Base-by-base conservation (phyloP, 73 alveolate genomes). In the Stentor coeruleus region DNA sequence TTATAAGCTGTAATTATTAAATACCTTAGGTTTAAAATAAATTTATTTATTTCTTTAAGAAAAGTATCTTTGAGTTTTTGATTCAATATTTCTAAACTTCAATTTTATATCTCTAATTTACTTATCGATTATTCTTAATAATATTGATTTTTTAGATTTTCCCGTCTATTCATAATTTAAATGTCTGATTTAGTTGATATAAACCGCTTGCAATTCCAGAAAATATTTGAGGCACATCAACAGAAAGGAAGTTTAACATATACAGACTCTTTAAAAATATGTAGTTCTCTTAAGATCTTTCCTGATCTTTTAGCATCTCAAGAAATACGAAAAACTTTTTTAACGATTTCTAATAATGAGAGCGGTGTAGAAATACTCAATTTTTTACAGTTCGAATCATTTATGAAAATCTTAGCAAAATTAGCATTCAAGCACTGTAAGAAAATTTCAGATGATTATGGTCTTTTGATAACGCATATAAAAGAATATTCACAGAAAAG, bases 341-440 rank as follows among this genome's bases (percentile, higher is more conserved):
- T 66, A 14, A 20, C n/a, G 1, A 28, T 31, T 28, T 20, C 79
- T 26, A 40, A 40, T 28, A 40, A 20, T 26, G 26, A 37, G 37
- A 33, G n/a, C 79, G 73, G 73, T 57, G 28, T 31, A 20, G 79
- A 66, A 49, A 66, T 14, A 31, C 36, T 66, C 15, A 66, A 20
- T 66, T 66, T 28, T 66, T 40, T 66, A 11, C 79, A 66, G 41
- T 66, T 66, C 79, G 79, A 66, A 40, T 20, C n/a, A 66, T 66
- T 66, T 20, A 28, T 66, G 37, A 66, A 66, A 33, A 20, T 66
- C 11, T 28, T 66, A 20, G 79, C 79, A 11, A 20, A 66, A 40
- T 40, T 28, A 66, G n/a, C n/a, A 37, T 66, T 66, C 39, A 66
- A 20, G 6, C 66, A 49, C 6, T 6, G 66, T 49, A 49, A 49